Conservation (phyloP, 148 eudicot genomes). For the Hydrangea macrophylla region DNA sequence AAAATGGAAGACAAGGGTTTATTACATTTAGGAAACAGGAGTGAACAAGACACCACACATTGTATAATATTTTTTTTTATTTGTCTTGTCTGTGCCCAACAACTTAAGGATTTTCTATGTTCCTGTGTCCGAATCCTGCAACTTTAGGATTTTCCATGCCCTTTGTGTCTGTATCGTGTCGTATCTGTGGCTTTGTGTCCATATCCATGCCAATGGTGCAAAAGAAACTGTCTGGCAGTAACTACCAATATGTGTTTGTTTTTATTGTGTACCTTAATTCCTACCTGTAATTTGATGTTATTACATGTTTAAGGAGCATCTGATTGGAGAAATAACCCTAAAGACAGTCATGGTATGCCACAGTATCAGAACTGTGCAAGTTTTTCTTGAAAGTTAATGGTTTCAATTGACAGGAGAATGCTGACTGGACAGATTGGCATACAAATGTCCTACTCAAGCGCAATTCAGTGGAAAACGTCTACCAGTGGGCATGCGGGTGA, state of each 20-base stretch:
- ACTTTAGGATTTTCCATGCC: too few species aligned
- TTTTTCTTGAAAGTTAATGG: background rate
- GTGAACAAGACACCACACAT: too few species aligned
- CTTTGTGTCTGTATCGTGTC: too few species aligned
- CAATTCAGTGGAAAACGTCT: constrained; percentile 75
- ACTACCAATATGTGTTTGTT: background rate
- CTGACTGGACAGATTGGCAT: constrained; percentile 91
- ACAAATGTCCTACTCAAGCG: constrained; percentile 71
- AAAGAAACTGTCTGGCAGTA: background rate
- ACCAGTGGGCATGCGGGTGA: constrained; percentile 97
- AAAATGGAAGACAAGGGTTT: too few species aligned
- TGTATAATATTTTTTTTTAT: too few species aligned
- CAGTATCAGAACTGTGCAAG: background rate
- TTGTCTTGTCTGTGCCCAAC: too few species aligned
- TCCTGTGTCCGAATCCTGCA: too few species aligned
- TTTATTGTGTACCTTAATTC: background rate
- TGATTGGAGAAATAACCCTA: background rate
- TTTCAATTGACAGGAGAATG: constrained; percentile 49
- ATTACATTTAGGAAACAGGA: too few species aligned
- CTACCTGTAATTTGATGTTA: background rate
- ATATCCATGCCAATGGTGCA: background rate
- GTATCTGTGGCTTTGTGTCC: too few species aligned
- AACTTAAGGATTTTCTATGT: too few species aligned
- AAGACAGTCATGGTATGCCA: background rate
- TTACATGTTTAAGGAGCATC: background rate